phyloP scores from a whole-genome alignment of 2,329 filamentous ascomycete species.

The Fusarium caatingaense region DNA sequence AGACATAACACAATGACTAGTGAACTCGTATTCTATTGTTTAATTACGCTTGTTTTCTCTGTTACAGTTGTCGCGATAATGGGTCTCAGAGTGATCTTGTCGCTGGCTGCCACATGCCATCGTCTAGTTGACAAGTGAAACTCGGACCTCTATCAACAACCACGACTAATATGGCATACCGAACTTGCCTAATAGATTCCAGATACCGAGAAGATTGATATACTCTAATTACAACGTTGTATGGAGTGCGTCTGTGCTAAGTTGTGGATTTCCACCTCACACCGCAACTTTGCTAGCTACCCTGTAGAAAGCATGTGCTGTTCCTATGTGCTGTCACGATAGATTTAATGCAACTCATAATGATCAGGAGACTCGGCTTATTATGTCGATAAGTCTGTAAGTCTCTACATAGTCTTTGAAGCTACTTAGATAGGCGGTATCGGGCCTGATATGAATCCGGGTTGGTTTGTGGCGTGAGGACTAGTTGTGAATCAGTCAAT shows the following conservation, averaged over 20 bases:
- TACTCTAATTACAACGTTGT: not conserved
- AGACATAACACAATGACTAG: not conserved
- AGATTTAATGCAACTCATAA: not conserved
- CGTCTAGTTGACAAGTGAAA: not conserved
- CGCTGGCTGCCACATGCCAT: not conserved
- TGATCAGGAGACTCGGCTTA: not conserved
- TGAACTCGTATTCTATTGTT: not conserved
- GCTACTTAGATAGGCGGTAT: too few relatives aligned
- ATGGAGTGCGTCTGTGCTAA: not conserved
- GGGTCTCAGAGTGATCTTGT: not conserved
- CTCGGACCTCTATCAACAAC: not conserved
- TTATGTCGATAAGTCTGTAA: not conserved
- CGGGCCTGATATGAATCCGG: too few relatives aligned
- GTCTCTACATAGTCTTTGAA: not conserved
- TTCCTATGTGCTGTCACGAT: not conserved
- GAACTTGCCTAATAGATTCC: not conserved
- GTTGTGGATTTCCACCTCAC: constrained; percentile 4
- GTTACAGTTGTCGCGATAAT: not conserved
- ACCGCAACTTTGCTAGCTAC: constrained; percentile 4
- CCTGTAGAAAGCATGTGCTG: not conserved
- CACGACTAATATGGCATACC: not conserved
- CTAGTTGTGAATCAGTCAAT: too few relatives aligned
- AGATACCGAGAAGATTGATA: not conserved
- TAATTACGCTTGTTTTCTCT: not conserved
- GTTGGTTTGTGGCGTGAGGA: too few relatives aligned